Evolutionary conservation across 371 early-diverging fungal species (phyloP), one percentile per base, ranked within the genome.

Genomic region (Apophysomyces ossiformis): DNA sequence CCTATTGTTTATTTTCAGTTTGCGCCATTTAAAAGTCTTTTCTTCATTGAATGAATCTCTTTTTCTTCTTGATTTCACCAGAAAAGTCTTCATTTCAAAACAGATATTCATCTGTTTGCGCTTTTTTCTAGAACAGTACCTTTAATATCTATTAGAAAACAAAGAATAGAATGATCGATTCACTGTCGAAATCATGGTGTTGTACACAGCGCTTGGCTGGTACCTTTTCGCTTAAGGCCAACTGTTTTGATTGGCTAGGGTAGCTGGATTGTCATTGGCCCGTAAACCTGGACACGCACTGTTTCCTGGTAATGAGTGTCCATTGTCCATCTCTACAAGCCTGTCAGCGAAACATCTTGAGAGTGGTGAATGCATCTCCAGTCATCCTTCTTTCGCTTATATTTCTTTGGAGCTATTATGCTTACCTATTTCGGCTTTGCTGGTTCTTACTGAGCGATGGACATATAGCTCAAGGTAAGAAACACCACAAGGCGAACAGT

Each of bases 351-450:
- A 56, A 43, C 21, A 54, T 65, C 26, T 67, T 76, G 67, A 60
- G 69, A 36, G 60, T 62, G 11, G 72, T 82, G 13, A 71, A 79
- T 70, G 78, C 73, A 2, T 75, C 78, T 4, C 83, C 83, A 11
- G 72, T 82, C 6, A 67, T 67, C 1, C 57, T 82, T 57, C 66
- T 79, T 0, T 7, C 44, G 4, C 18, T 76, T 38, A 68, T 82
- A 35, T 73, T 82, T 43, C 26, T 37, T 4, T 82, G 83, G 83
- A 69, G 76, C 32, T 82, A 64, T 45, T 76, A 68, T 65, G 83
- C 83, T 7, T 79, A 63, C 56, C 65, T 66, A 36, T 64, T 79
- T 58, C 70, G 73, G 13, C 63, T 82, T 18, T 67, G 69, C 36
- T 65, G 67, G 60, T 36, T 39, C 5, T 59, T 77, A n/a, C 45